phyloP scores from a whole-genome alignment of 495 filamentous ascomycete genomes.

The Tuber calosporum region DNA sequence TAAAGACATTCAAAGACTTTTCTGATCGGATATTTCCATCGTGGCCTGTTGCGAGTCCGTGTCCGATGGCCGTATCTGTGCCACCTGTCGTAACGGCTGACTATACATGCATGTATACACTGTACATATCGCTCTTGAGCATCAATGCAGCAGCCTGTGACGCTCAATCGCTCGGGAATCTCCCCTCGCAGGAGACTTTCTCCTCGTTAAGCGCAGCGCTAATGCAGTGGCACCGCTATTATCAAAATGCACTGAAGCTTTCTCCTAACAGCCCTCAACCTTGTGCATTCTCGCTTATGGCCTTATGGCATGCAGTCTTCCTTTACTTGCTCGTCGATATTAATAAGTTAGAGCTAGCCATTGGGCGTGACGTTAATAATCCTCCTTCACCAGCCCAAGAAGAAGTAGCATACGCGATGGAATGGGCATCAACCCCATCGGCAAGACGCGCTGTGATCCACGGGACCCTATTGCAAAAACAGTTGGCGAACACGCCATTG shows the following conservation, averaged over 20 bases:
- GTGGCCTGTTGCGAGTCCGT: background rate
- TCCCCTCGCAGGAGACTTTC: background rate
- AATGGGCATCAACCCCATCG: constrained; percentile 17
- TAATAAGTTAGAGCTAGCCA: constrained; percentile 22
- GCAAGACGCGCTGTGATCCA: constrained; percentile 28
- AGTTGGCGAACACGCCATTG: constrained; percentile 6
- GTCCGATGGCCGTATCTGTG: background rate
- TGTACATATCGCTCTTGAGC: constrained; percentile 5
- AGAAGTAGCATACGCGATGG: constrained; percentile 10
- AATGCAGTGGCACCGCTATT: background rate
- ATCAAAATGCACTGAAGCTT: background rate
- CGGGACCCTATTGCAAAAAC: constrained; percentile 19
- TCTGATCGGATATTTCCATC: constrained; percentile 4
- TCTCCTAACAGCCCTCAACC: background rate
- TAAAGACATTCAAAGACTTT: background rate
- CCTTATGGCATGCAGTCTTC: constrained; percentile 28
- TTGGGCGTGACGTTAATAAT: constrained; percentile 26
- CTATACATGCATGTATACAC: constrained; percentile 5
- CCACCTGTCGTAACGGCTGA: background rate
- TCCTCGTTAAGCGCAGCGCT: background rate
- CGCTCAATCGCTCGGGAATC: constrained; percentile 6
- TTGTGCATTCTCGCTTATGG: constrained; percentile 17
- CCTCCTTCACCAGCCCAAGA: background rate
- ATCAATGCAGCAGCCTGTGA: constrained; percentile 11
- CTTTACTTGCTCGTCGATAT: constrained; percentile 27